A percentile compares a stretch with the other conserved stretches of the same genome.
These are phyloP conservation scores for Turnera subulata DNA, from an alignment of 345 rosid species.

Conservation along the genomic window DNA sequence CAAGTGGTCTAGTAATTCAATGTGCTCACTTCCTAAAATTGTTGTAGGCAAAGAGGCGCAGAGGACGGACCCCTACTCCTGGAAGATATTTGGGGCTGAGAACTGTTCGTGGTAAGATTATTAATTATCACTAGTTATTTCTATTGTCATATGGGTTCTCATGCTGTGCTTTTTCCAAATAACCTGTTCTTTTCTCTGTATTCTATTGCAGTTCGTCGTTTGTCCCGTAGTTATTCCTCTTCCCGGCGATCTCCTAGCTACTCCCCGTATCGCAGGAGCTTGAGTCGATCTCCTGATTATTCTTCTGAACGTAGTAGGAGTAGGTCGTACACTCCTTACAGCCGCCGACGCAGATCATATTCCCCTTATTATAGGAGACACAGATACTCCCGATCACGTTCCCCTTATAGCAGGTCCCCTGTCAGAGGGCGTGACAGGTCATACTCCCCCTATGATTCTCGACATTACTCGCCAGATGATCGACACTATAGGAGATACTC, in stretches of 20 bases:
- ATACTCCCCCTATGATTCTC: conserved; percentile 33
- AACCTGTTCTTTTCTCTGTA: background rate
- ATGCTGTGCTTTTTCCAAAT: background rate
- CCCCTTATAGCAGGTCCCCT: conserved; percentile 51
- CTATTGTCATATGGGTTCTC: background rate
- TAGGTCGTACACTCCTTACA: conserved; percentile 42
- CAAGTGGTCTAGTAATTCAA: too few relatives aligned
- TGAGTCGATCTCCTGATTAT: conserved; percentile 43
- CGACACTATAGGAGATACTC: conserved; percentile 26
- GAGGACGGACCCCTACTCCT: conserved; percentile 94
- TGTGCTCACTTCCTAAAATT: conserved; percentile 9
- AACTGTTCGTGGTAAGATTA: conserved; percentile 46
- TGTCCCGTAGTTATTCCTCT: conserved; percentile 47
- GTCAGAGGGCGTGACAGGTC: conserved; percentile 38
- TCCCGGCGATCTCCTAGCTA: conserved; percentile 42
- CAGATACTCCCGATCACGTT: conserved; percentile 35
- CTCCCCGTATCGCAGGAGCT: conserved; percentile 40
- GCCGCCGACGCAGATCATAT: conserved; percentile 16
- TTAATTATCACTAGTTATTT: background rate
- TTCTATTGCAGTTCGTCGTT: conserved; percentile 30
- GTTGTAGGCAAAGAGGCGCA: conserved; percentile 72
- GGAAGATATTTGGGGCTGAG: conserved; percentile 86
- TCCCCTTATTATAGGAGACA: conserved; percentile 37
- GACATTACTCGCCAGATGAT: conserved; percentile 30
- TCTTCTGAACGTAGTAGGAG: conserved; percentile 54